Evolutionary conservation across 371 early-diverging fungal species (phyloP), one percentile per base, ranked within the genome.

Genomic region (Polyrhizophydium stewartii): DNA sequence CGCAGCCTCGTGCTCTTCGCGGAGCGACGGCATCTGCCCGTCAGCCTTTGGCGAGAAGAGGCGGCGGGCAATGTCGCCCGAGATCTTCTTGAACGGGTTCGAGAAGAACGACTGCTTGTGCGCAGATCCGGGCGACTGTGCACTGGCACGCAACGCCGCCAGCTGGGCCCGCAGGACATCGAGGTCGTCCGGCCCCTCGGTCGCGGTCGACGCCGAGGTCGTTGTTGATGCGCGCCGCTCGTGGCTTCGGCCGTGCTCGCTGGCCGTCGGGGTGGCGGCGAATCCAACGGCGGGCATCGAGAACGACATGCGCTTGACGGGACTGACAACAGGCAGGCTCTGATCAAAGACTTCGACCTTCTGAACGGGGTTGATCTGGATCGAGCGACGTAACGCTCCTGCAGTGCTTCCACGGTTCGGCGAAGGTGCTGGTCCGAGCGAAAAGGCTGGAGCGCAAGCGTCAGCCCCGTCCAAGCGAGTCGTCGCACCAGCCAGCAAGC

Each of bases 31-130:
- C n/a, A n/a, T n/a, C n/a, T 43, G 43, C 43, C n/a, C n/a, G 43
- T 16, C 17, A 43, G 43, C 16, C 16, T 17, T 43, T 43, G 43
- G 43, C n/a, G 43, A 43, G 43, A 43, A 43, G 16, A 43, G 43
- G 17, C 43, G 43, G 16, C n/a, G 16, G 16, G 43, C 16, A 43
- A 43, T 43, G n/a, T 43, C 43, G 17, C 43, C n/a, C n/a, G 43
- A 16, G 43, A 43, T 43, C n/a, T n/a, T n/a, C n/a, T 43, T 43
- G 43, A 43, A 43, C n/a, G 43, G 43, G 43, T 43, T 43, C n/a
- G 43, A 16, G 43, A 43, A n/a, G 16, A 17, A 17, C 43, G n/a
- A 43, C n/a, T 43, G 16, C n/a, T 16, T 16, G 17, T 43, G 16
- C n/a, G 43, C n/a, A n/a, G n/a, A n/a, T n/a, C n/a, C n/a, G n/a